These are phyloP conservation scores for Ocimum tenuiflorum DNA, from an alignment of 257 asterid genomes.

Conservation along the genomic window DNA sequence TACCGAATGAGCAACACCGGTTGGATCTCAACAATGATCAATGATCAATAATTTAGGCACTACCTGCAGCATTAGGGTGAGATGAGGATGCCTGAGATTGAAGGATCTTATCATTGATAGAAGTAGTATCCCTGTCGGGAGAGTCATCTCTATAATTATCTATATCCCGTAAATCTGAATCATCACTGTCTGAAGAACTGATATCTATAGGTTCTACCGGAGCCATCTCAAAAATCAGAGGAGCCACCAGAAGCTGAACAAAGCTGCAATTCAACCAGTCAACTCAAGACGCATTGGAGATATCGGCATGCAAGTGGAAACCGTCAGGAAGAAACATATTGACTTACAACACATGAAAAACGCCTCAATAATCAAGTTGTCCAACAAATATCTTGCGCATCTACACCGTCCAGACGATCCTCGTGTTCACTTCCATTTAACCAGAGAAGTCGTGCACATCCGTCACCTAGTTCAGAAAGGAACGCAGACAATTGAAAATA, in stretches of 20 bases:
- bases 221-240: slow-evolving; percentile 39
- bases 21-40: neutral
- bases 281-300: slow-evolving; percentile 15
- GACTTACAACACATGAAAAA: slow-evolving; percentile 30
- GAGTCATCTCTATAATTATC: slow-evolving; percentile 62
- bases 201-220: slow-evolving; percentile 50
- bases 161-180: slow-evolving; percentile 58
- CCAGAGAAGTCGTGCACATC: slow-evolving; percentile 26
- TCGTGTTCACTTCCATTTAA: slow-evolving; percentile 38
- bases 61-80: slow-evolving; percentile 38
- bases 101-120: slow-evolving; percentile 29
- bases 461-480: slow-evolving; percentile 9
- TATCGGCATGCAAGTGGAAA: neutral
- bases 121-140: slow-evolving; percentile 49
- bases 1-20: slow-evolving; percentile 8
- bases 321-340: slow-evolving; percentile 10
- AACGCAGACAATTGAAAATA: neutral
- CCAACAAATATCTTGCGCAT: slow-evolving; percentile 23
- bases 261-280: slow-evolving; percentile 28
- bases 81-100: slow-evolving; percentile 40
- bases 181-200: slow-evolving; percentile 80
- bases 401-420: slow-evolving; percentile 25
- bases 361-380: slow-evolving; percentile 28
- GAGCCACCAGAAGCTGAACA: slow-evolving; percentile 29
- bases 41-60: slow-evolving; percentile 7